Conservation (phyloP, 2,329 filamentous ascomycete genomes). For the Niveomyces coronatus region DNA sequence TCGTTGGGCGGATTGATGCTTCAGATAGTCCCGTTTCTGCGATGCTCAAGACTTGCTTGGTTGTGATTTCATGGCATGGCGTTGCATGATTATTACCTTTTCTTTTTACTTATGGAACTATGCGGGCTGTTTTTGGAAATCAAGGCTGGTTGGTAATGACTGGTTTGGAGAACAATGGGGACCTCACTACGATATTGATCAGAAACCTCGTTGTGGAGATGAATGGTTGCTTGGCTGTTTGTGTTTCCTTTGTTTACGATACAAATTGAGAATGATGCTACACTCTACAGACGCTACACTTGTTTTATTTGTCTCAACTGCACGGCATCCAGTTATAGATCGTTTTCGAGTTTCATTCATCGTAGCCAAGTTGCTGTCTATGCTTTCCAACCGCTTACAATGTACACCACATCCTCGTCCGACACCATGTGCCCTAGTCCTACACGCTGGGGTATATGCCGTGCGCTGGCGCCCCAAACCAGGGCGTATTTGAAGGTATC, state of each 20-base stretch:
- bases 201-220: too few relatives aligned
- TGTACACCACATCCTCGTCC: conserved; percentile 60
- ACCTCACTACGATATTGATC: neutral
- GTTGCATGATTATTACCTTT: neutral
- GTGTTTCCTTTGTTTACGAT: conserved; percentile 6
- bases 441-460: conserved; percentile 88
- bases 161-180: too few relatives aligned
- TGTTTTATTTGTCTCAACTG: neutral
- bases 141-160: conserved; percentile 2
- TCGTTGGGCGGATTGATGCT: too few relatives aligned
- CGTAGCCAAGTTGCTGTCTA: conserved; percentile 25
- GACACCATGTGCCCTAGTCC: conserved; percentile 72
- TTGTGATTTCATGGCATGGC: too few relatives aligned
- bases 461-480: conserved; percentile 93
- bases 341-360: conserved; percentile 9
- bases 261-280: conserved; percentile 8
- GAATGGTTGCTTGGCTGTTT: neutral
- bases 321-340: neutral
- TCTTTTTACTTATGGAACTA: neutral
- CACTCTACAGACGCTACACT: neutral
- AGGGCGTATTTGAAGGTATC: conserved; percentile 98
- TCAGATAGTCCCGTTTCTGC: too few relatives aligned
- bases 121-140: conserved; percentile 2
- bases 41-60: too few relatives aligned
- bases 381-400: conserved; percentile 54